Evolutionary conservation across 2,329 filamentous ascomycete species (phyloP).

Genomic region (Ascocoryne sarcoides): DNA sequence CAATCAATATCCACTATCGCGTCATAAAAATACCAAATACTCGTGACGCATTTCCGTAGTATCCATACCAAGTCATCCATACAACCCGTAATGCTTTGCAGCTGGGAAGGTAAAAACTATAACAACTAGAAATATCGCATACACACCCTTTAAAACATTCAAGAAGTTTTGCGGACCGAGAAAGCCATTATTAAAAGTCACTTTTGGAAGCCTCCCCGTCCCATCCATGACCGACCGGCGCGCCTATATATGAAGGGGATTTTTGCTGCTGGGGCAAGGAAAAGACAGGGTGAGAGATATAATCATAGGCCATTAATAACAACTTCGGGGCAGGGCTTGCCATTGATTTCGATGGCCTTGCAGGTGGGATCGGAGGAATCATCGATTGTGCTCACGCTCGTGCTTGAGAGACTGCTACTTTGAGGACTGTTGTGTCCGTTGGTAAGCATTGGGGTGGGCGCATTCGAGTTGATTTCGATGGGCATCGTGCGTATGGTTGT

Average conservation of each 20-base stretch:
- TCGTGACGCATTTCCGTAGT: slow-evolving; percentile 6
- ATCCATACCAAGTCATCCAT: slow-evolving; percentile 10
- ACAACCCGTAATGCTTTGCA: slow-evolving; percentile 6
- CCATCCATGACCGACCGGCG: slow-evolving; percentile 11
- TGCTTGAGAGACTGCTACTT: slow-evolving; percentile 57
- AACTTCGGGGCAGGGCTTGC: slow-evolving; percentile 20
- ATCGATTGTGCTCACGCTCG: slow-evolving; percentile 42
- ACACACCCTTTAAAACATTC: slow-evolving; percentile 8
- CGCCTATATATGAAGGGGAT: slow-evolving; percentile 13
- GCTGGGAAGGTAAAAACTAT: not conserved
- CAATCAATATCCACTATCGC: not conserved
- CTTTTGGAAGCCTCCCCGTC: slow-evolving; percentile 13
- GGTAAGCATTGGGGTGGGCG: slow-evolving; percentile 57
- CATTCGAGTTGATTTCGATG: slow-evolving; percentile 41
- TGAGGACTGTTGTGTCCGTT: slow-evolving; percentile 62
- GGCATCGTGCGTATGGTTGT: slow-evolving; percentile 27
- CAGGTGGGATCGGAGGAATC: slow-evolving; percentile 19
- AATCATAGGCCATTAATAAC: slow-evolving; percentile 22
- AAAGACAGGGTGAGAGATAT: not conserved
- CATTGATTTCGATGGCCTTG: slow-evolving; percentile 12
- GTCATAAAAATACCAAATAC: slow-evolving; percentile 9
- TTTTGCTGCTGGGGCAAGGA: slow-evolving; percentile 8
- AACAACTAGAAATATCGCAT: not conserved
- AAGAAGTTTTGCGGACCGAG: slow-evolving; percentile 9
- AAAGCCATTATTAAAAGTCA: slow-evolving; percentile 16